Evolutionary conservation across 1,284 basidiomycete genomes (phyloP), one percentile per base, ranked within the genome.

Genomic region (Moesziomyces sp.): DNA sequence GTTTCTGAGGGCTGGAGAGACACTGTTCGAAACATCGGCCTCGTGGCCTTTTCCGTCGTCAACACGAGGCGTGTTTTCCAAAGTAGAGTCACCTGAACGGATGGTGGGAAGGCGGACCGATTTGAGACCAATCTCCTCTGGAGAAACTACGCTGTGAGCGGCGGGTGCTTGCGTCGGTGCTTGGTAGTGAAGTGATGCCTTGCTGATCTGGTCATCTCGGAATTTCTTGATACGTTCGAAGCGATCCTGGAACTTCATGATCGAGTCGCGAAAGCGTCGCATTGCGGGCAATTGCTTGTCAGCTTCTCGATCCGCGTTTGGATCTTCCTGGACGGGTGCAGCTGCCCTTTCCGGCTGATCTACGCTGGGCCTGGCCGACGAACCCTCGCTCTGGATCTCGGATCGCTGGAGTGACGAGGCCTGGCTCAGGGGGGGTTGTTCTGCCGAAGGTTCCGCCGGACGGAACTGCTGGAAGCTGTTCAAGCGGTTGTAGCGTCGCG

Each of bases 141-240:
- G 38, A 6, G 38, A 40, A 14, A 40, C 5, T 14, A 40, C 38
- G 16, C 16, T 40, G 13, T 18, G 38, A 9, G 30, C 4, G n/a
- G 16, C 18, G 8, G 26, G 14, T 19, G 30, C 45, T 46, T 45
- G 44, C 53, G 51, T 43, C 0, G 59, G 44, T 4, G 52, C 14
- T 19, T 18, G 46, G 21, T 50, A 50, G 24, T 69, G 66, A 24
- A 50, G 38, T n/a, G 60, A 42, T 0, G 66, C 59, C 26, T 46
- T 58, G 19, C 19, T n/a, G 18, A 59, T 34, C 40, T 69, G 66
- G 5, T 40, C 40, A 5, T 53, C 42, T 26, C 58, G 23, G 19
- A 69, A 59, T 3, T 28, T 46, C 9, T 56, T n/a, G 18, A 63
- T 9, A 1, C 24, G 9, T 11, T 45, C 26, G 43, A 30, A 63